Evolutionary conservation across 805 yeast genomes (phyloP).

Genomic region (Candida sakaeoensis): DNA sequence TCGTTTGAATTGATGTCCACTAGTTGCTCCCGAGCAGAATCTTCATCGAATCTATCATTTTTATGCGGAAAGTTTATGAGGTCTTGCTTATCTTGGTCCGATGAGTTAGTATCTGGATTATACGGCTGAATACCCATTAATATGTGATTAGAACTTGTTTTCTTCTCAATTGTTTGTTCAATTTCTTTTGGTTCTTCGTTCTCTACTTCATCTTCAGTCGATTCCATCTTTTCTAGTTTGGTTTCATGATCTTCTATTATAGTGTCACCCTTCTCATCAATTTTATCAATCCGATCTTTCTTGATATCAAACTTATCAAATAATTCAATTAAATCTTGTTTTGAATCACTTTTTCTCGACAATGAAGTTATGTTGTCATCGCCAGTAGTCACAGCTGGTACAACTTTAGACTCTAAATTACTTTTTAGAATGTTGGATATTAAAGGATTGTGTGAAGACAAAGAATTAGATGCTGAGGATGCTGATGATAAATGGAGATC

Average conservation of each 20-base stretch:
- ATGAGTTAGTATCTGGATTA: conserved; percentile 8
- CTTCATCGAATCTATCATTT: background rate
- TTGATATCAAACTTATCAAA: conserved; percentile 33
- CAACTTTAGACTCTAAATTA: background rate
- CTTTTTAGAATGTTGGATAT: conserved; percentile 13
- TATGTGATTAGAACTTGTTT: background rate
- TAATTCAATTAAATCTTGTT: conserved; percentile 27
- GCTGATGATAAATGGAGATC: conserved; percentile 1
- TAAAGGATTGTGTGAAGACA: conserved; percentile 16
- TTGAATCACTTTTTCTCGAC: background rate
- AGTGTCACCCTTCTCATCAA: background rate
- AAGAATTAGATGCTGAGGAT: conserved; percentile 10
- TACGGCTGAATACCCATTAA: conserved; percentile 21
- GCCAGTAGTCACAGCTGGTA: conserved; percentile 1
- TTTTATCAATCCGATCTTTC: background rate
- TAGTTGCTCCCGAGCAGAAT: background rate
- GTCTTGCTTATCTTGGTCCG: background rate
- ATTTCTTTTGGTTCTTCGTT: background rate
- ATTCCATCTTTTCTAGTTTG: conserved; percentile 5
- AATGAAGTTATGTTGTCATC: background rate
- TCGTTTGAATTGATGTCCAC: background rate
- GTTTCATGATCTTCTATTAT: conserved; percentile 4
- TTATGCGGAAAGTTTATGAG: too few relatives aligned
- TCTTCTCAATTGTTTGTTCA: conserved; percentile 1
- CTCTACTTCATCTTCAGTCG: conserved; percentile 5